Percentiles rank a stretch among this genome's conserved stretches.
Evolutionary conservation across 2,329 filamentous ascomycete species (phyloP).

Genomic region (Hypoxylon sp.): DNA sequence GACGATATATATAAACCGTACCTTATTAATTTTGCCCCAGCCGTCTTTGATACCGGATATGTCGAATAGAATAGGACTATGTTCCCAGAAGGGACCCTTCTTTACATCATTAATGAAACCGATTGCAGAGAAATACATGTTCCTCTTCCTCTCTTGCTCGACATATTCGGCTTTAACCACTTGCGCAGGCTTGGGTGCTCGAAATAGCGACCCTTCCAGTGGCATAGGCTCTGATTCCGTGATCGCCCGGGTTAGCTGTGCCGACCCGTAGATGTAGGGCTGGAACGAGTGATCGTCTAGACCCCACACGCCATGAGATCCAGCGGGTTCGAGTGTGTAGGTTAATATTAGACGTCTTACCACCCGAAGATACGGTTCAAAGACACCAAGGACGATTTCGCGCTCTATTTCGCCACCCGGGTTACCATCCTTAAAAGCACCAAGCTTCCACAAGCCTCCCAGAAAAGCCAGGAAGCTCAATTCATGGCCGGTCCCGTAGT

Average conservation of each 20-base stretch:
- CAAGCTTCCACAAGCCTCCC: conserved; percentile 89
- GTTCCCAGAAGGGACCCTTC: conserved; percentile 95
- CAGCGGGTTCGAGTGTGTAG: conserved; percentile 94
- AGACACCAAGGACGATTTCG: conserved; percentile 81
- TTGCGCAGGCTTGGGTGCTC: conserved; percentile 77
- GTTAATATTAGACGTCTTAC: conserved; percentile 85
- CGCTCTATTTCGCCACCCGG: conserved; percentile 73
- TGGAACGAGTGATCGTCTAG: conserved; percentile 97
- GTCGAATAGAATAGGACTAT: conserved; percentile 93
- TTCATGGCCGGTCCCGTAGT: conserved; percentile 97
- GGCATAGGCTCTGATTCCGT: conserved; percentile 72
- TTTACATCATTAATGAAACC: conserved; percentile 99
- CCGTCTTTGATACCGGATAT: conserved; percentile 90
- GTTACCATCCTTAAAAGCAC: conserved; percentile 73
- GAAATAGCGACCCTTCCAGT: conserved; percentile 79
- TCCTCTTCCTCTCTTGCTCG: conserved; percentile 71
- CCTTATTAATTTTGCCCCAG: conserved; percentile 99
- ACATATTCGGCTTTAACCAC: conserved; percentile 75
- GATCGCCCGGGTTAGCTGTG: conserved; percentile 85
- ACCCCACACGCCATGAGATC: conserved; percentile 97
- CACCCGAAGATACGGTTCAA: conserved; percentile 82
- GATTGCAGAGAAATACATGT: conserved; percentile 95
- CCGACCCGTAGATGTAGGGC: conserved; percentile 94
- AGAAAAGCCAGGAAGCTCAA: conserved; percentile 94
- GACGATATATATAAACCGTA: conserved; percentile 42